These are phyloP conservation scores for Ogataea nonfermentans DNA, from an alignment of 805 yeast genomes.

Conservation along the genomic window DNA sequence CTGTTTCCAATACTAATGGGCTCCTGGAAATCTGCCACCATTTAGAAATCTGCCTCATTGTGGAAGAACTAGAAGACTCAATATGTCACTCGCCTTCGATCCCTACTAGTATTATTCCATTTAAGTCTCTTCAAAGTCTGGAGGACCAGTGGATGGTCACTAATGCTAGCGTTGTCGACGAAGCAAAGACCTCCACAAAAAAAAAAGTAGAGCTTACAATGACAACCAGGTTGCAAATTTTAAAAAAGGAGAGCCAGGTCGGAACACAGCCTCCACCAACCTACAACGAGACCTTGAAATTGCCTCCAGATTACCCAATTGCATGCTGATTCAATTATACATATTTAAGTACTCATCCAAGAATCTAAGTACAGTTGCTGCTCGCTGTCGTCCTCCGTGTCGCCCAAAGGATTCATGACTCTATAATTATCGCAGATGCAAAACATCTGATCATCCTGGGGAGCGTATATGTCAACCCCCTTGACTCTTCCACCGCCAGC, in stretches of 20 bases:
- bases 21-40: constrained; percentile 25
- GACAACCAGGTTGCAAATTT: constrained; percentile 19
- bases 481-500: constrained; percentile 49
- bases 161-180: constrained; percentile 23
- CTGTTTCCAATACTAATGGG: constrained; percentile 12
- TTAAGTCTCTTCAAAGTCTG: constrained; percentile 6
- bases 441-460: constrained; percentile 30
- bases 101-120: background rate
- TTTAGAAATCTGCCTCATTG: constrained; percentile 12
- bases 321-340: constrained; percentile 4
- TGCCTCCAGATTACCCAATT: constrained; percentile 5
- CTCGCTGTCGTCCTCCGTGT: constrained; percentile 18
- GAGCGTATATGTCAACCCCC: constrained; percentile 31
- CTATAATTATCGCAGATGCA: constrained; percentile 34
- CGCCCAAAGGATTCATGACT: constrained; percentile 26
- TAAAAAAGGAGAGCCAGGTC: constrained; percentile 20
- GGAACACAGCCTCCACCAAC: constrained; percentile 27
- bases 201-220: constrained; percentile 27
- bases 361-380: constrained; percentile 29
- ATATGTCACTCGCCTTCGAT: too few relatives aligned
- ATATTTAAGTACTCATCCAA: constrained; percentile 27
- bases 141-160: constrained; percentile 23
- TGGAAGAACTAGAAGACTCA: constrained; percentile 1
- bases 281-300: constrained; percentile 11
- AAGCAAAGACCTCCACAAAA: constrained; percentile 6